Evolutionary conservation across 163 green algal genomes (phyloP).

Genomic region (Picocystis sp.): DNA sequence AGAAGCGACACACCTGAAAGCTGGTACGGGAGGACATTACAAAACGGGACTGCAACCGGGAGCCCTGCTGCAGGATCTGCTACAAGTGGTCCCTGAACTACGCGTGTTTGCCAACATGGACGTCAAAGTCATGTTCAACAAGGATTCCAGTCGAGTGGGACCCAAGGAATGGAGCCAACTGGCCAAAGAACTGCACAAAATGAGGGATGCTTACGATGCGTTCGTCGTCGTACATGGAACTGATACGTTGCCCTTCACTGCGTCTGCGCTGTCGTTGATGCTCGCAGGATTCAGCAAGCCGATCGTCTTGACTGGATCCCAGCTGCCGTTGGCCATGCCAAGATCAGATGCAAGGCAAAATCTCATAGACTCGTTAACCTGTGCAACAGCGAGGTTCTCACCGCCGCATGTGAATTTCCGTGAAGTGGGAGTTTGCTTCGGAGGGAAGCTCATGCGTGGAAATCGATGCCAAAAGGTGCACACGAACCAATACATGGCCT

Average conservation of each 20-base stretch:
- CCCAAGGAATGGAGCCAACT: slow-evolving; percentile 39
- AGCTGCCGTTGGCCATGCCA: slow-evolving; percentile 71
- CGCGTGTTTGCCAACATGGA: slow-evolving; percentile 53
- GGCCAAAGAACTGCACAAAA: slow-evolving; percentile 14
- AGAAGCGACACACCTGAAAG: slow-evolving; percentile 10
- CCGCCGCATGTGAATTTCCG: slow-evolving; percentile 39
- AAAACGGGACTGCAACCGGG: slow-evolving; percentile 25
- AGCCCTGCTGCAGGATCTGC: slow-evolving; percentile 37
- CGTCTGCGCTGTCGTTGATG: slow-evolving; percentile 67
- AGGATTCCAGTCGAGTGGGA: slow-evolving; percentile 8
- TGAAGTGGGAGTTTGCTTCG: slow-evolving; percentile 74
- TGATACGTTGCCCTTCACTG: slow-evolving; percentile 81
- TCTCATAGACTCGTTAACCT: slow-evolving; percentile 67
- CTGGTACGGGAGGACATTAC: slow-evolving; percentile 28
- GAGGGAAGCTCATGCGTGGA: slow-evolving; percentile 65
- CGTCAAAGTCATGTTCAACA: slow-evolving; percentile 28
- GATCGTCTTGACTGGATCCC: slow-evolving; percentile 59
- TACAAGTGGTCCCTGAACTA: slow-evolving; percentile 60
- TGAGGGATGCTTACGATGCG: slow-evolving; percentile 45
- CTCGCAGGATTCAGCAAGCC: slow-evolving; percentile 47
- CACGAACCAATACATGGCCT: slow-evolving; percentile 35
- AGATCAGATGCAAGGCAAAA: slow-evolving; percentile 76
- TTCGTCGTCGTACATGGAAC: slow-evolving; percentile 66
- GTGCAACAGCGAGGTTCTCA: slow-evolving; percentile 42
- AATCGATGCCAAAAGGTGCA: slow-evolving; percentile 65